phyloP scores from a whole-genome alignment of 1,284 basidiomycete species.

The Irpex sp. region DNA sequence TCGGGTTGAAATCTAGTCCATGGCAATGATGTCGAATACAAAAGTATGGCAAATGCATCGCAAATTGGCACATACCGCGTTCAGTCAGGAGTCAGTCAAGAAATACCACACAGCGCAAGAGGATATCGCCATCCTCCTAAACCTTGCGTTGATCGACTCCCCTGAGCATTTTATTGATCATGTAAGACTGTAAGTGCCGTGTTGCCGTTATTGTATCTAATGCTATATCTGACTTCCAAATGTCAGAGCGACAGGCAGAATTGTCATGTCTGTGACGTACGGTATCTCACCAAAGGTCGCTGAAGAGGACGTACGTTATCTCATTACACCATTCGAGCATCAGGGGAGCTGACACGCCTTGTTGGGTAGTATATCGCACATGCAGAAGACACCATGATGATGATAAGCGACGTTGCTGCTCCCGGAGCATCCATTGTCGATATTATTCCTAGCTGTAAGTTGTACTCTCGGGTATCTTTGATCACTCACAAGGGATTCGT shows the following conservation, averaged over 20 bases:
- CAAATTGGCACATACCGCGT: slow-evolving; percentile 22
- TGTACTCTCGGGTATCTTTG: not conserved
- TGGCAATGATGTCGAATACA: slow-evolving; percentile 16
- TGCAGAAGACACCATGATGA: slow-evolving; percentile 23
- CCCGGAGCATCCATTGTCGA: slow-evolving; percentile 30
- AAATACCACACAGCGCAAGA: slow-evolving; percentile 26
- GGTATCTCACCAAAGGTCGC: slow-evolving; percentile 26
- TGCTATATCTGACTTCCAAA: not conserved
- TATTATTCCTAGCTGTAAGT: slow-evolving; percentile 24
- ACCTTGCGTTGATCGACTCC: slow-evolving; percentile 11
- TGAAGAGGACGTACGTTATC: slow-evolving; percentile 19
- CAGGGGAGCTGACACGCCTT: not conserved
- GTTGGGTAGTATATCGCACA: slow-evolving; percentile 17
- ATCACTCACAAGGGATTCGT: not conserved
- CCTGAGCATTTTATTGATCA: slow-evolving; percentile 17
- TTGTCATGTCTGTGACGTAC: slow-evolving; percentile 29
- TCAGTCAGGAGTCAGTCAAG: slow-evolving; percentile 25
- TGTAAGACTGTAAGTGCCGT: slow-evolving; percentile 15
- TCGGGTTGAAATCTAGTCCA: slow-evolving; percentile 11
- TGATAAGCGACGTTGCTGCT: slow-evolving; percentile 19
- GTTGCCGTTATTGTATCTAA: not conserved
- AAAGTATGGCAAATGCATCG: slow-evolving; percentile 24
- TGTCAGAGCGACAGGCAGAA: slow-evolving; percentile 22
- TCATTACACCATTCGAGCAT: not conserved
- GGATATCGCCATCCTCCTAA: slow-evolving; percentile 20